These are phyloP conservation scores for Eragrostis nindensis DNA, from an alignment of 176 grass and related monocot species.

Conservation along the genomic window DNA sequence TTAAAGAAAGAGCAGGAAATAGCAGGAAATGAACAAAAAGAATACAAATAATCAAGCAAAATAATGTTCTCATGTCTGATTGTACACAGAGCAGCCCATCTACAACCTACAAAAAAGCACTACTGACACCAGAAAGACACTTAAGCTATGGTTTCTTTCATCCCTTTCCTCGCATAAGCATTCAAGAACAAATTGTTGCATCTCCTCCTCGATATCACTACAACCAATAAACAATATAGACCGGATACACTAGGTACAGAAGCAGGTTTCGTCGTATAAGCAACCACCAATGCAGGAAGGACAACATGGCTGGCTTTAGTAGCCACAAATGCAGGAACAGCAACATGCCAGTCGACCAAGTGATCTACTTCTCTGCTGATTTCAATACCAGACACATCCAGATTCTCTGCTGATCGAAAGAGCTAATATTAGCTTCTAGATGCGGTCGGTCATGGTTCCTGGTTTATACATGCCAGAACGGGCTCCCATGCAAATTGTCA, in stretches of 20 bases:
- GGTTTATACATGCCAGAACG: slow-evolving; percentile 11
- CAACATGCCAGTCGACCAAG: slow-evolving; percentile 15
- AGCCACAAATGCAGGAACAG: background rate
- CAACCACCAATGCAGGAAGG: slow-evolving; percentile 17
- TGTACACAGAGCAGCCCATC: slow-evolving; percentile 19
- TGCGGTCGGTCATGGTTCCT: background rate
- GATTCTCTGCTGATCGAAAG: slow-evolving; percentile 23
- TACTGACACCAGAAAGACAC: background rate
- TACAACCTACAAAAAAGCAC: background rate
- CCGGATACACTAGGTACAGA: slow-evolving; percentile 8
- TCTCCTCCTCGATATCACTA: slow-evolving; percentile 23
- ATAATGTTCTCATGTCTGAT: background rate
- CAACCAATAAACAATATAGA: slow-evolving; percentile 23
- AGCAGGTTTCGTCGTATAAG: slow-evolving; percentile 28
- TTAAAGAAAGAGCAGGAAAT: background rate
- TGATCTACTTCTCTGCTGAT: slow-evolving; percentile 27
- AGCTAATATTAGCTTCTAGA: too few species aligned
- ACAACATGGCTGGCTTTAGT: background rate
- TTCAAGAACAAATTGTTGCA: slow-evolving; percentile 10
- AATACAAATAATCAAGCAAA: slow-evolving; percentile 20
- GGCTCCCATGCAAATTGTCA: background rate
- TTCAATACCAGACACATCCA: slow-evolving; percentile 3
- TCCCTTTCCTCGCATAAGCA: slow-evolving; percentile 12
- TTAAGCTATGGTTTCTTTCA: slow-evolving; percentile 7
- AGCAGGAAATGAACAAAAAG: slow-evolving; percentile 5